Evolutionary conservation across 176 grass and related monocot species (phyloP).

Genomic region (Aegilops speltoides): DNA sequence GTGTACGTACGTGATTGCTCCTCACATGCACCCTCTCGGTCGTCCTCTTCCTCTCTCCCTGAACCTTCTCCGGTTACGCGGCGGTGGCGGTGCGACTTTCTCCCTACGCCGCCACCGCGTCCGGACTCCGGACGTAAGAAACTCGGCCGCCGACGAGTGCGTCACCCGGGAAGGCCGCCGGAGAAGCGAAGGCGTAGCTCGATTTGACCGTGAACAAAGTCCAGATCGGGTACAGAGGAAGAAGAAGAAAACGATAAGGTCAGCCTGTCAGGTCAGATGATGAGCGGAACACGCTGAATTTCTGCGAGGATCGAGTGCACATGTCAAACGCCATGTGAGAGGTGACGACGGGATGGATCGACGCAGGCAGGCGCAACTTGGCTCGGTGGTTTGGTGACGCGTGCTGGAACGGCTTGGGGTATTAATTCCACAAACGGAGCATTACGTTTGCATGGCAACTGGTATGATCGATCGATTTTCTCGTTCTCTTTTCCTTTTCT

Average conservation of each 20-base stretch:
- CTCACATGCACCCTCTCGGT: conserved; percentile 26
- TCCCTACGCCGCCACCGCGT: no score
- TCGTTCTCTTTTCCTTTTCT: no score
- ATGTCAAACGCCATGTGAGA: neutral
- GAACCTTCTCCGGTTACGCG: neutral
- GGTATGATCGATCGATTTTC: no score
- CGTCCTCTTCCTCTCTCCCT: neutral
- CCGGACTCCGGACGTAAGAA: neutral
- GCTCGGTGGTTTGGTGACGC: neutral
- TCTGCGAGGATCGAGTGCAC: neutral
- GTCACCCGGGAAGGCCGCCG: conserved; percentile 1
- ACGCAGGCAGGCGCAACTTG: neutral
- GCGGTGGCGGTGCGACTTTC: no score
- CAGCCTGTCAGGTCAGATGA: neutral
- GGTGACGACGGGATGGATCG: neutral
- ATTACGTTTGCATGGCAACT: neutral
- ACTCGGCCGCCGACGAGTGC: neutral
- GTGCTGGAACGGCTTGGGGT: neutral
- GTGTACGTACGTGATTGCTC: conserved; percentile 23
- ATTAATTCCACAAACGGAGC: neutral
- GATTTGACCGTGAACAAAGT: neutral
- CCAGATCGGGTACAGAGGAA: neutral
- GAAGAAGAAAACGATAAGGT: neutral
- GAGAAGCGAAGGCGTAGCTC: neutral
- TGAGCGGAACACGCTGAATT: neutral